Evolutionary conservation across 2,329 filamentous ascomycete genomes (phyloP), one percentile per base, ranked within the genome.

Genomic region (Coleophoma crateriformis): DNA sequence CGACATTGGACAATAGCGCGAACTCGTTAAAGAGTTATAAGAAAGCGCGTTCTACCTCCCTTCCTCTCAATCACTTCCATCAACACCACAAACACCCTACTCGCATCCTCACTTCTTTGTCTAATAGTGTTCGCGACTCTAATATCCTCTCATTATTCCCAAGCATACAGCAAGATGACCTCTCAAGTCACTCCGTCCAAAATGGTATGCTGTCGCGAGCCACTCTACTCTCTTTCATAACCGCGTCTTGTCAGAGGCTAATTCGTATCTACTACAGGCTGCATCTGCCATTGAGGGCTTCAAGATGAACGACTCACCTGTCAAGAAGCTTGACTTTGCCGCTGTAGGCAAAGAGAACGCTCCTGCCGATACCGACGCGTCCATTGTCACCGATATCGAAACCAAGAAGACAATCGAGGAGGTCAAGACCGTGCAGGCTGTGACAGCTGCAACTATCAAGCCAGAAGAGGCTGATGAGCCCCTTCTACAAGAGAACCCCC

Each of bases 401-500:
- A 76, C 80, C 59, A 73, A 75, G 60, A 83, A 85, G 72, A 62
- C 71, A 45, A 71, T 75, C 46, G 75, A 80, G 55, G 66, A 74
- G 49, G 52, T 61, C 64, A 80, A 78, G 67, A 68, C 76, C 54
- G 61, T 68, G 56, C 68, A 68, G 35, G 54, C 62, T 27, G 69
- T 74, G 59, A 61, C 65, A 46, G 67, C 70, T 50, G 74, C 76
- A 46, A 71, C 71, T 19, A 75, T 84, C 67, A 86, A 86, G 72
- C 60, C 79, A 27, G 78, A 87, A 46, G 89, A 96, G 71, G 79
- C 79, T 50, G 81, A 90, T 50, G 94, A 99, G 79, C 94, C 94
- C 50, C 78, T 99, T 47, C 83, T 99, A 7, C 87, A 90, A 68
- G 94, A 97, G 75, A 99, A 99, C 75, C 87, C 90, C 55, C 83